These are phyloP conservation scores for Blastobotrys persicus DNA, from an alignment of 1,139 yeast species.

Conservation along the genomic window DNA sequence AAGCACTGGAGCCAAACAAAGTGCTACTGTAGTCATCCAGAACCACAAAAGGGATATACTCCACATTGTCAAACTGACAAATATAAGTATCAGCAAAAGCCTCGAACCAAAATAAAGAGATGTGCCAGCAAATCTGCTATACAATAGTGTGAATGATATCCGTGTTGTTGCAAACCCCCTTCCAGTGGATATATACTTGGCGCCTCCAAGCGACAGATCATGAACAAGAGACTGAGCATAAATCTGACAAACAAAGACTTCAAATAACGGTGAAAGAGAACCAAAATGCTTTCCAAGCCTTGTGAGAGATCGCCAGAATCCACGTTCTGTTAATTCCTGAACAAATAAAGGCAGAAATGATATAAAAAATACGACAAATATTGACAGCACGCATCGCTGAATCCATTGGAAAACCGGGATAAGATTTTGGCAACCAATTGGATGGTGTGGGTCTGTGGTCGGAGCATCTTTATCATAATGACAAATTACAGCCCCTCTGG, in stretches of 20 bases:
- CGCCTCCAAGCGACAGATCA: slow-evolving; percentile 98
- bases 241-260: slow-evolving; percentile 97
- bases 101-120: slow-evolving; percentile 97
- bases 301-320: slow-evolving; percentile 91
- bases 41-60: slow-evolving; percentile 97
- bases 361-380: slow-evolving; percentile 97
- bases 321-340: slow-evolving; percentile 96
- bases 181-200: slow-evolving; percentile 97
- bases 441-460: slow-evolving; percentile 76
- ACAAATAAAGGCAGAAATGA: slow-evolving; percentile 94
- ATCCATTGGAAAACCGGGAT: slow-evolving; percentile 93
- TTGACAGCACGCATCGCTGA: slow-evolving; percentile 94
- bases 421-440: slow-evolving; percentile 92
- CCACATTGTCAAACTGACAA: slow-evolving; percentile 94
- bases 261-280: slow-evolving; percentile 94
- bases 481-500: slow-evolving; percentile 88
- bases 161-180: slow-evolving; percentile 99
- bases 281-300: slow-evolving; percentile 87
- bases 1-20: slow-evolving; percentile 89
- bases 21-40: slow-evolving; percentile 92
- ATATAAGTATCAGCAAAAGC: slow-evolving; percentile 80
- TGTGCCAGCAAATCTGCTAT: slow-evolving; percentile 95
- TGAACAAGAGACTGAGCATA: slow-evolving; percentile 87
- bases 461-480: slow-evolving; percentile 80
- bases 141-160: slow-evolving; percentile 92